Evolutionary conservation across 2,329 filamentous ascomycete genomes (phyloP).

Genomic region (Escovopsis sp.): DNA sequence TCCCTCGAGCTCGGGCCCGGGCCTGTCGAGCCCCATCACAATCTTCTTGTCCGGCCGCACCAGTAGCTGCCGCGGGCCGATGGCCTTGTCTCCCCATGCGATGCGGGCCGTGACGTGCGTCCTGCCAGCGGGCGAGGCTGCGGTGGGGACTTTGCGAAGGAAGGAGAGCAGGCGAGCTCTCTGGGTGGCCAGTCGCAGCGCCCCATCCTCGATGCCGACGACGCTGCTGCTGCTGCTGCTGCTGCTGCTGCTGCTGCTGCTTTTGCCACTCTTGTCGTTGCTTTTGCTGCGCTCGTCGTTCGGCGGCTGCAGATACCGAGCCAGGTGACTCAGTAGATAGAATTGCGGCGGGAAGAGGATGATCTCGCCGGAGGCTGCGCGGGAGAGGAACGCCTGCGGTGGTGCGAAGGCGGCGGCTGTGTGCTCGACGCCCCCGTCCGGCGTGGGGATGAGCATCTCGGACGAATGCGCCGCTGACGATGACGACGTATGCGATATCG

Average conservation of each 20-base stretch:
- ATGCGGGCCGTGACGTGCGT: conserved; percentile 28
- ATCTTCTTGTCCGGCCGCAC: conserved; percentile 28
- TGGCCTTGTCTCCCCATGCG: conserved; percentile 46
- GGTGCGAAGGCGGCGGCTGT: conserved; percentile 68
- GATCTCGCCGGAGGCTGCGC: conserved; percentile 48
- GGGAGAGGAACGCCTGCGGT: conserved; percentile 51
- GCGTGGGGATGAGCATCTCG: conserved; percentile 48
- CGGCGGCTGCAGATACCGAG: conserved; percentile 28
- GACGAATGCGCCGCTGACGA: conserved; percentile 8
- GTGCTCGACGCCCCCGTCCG: conserved; percentile 51
- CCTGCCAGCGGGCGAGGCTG: conserved; percentile 22
- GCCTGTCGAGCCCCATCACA: conserved; percentile 42
- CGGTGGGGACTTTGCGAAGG: conserved; percentile 28
- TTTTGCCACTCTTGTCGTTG: too few species aligned
- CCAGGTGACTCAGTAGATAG: conserved; percentile 50
- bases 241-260: too few species aligned
- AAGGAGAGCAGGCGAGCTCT: conserved; percentile 38
- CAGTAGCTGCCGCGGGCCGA: conserved; percentile 35
- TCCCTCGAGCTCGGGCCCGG: conserved; percentile 37
- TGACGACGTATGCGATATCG: conserved; percentile 27
- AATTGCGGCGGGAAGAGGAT: conserved; percentile 86
- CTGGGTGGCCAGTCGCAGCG: conserved; percentile 28
- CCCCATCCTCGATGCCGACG: conserved; percentile 11
- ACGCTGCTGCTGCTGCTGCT: conserved; percentile 16
- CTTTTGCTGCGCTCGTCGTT: too few species aligned